These are phyloP conservation scores for Candida quercuum DNA, from an alignment of 805 yeast genomes.

Conservation along the genomic window DNA sequence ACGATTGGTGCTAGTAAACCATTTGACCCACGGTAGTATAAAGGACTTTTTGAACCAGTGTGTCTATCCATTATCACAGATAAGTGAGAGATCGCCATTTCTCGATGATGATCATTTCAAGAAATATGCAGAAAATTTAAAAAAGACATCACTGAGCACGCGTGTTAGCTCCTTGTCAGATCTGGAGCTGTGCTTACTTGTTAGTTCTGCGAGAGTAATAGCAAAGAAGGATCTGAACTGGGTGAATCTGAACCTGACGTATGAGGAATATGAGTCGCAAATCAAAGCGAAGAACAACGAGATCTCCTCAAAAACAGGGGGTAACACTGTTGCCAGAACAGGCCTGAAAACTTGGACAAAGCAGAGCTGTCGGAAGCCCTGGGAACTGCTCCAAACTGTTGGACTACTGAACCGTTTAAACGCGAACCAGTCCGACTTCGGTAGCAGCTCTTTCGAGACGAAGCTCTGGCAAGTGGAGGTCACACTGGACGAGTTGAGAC, in stretches of 20 bases:
- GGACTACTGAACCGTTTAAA: slow-evolving; percentile 12
- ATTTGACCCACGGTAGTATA: slow-evolving; percentile 53
- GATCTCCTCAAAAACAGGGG: slow-evolving; percentile 22
- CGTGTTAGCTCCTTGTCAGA: slow-evolving; percentile 48
- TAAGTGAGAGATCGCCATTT: slow-evolving; percentile 25
- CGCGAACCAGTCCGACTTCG: slow-evolving; percentile 9
- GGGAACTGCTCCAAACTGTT: slow-evolving; percentile 55
- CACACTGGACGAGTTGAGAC: slow-evolving; percentile 22
- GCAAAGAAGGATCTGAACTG: slow-evolving; percentile 50
- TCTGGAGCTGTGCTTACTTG: slow-evolving; percentile 62
- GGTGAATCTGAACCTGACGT: slow-evolving; percentile 73
- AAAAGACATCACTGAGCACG: slow-evolving; percentile 20
- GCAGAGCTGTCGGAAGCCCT: slow-evolving; percentile 55
- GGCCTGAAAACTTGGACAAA: slow-evolving; percentile 55
- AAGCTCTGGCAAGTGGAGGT: slow-evolving; percentile 23
- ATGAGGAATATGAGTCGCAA: slow-evolving; percentile 66
- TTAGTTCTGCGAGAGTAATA: slow-evolving; percentile 70
- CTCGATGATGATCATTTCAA: slow-evolving; percentile 17
- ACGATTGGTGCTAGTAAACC: slow-evolving; percentile 38
- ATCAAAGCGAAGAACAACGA: slow-evolving; percentile 38
- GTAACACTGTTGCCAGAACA: slow-evolving; percentile 23
- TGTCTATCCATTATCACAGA: slow-evolving; percentile 34
- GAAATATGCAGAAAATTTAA: slow-evolving; percentile 25
- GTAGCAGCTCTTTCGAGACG: slow-evolving; percentile 18
- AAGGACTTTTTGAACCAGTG: slow-evolving; percentile 42